These are phyloP conservation scores for Sclerotinia spermophila DNA, from an alignment of 2,329 filamentous ascomycete genomes.

Conservation along the genomic window DNA sequence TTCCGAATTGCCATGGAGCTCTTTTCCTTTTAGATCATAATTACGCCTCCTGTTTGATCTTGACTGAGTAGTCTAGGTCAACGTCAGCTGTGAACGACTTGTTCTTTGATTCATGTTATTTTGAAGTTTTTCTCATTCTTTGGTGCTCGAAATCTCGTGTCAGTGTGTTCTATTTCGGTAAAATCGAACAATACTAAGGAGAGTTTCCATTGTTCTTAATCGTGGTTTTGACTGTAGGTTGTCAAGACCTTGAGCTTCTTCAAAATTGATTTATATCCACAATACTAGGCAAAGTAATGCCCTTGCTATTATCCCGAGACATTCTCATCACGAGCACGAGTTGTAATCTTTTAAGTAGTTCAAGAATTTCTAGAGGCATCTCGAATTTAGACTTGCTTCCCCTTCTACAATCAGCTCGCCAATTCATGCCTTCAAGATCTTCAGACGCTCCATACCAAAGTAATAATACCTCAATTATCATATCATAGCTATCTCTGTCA, in stretches of 20 bases:
- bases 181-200: conserved; percentile 16
- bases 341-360: conserved; percentile 4
- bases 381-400: not conserved
- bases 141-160: not conserved
- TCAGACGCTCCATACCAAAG: not conserved
- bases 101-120: not conserved
- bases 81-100: not conserved
- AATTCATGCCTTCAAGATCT: not conserved
- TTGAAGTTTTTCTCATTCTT: not conserved
- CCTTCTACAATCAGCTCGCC: not conserved
- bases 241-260: conserved; percentile 2
- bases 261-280: not conserved
- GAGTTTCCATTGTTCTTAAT: conserved; percentile 7
- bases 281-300: conserved; percentile 1
- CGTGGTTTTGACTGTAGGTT: not conserved
- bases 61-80: not conserved
- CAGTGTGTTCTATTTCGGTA: not conserved
- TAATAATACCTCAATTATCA: not conserved
- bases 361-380: not conserved
- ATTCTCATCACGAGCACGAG: not conserved
- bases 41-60: not conserved
- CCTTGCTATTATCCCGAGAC: conserved; percentile 12
- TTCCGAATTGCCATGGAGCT: not conserved
- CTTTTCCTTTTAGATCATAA: not conserved
- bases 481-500: not conserved